Base-by-base conservation (phyloP, 768 basidiomycete genomes). In the Rhizopogon sp. region DNA sequence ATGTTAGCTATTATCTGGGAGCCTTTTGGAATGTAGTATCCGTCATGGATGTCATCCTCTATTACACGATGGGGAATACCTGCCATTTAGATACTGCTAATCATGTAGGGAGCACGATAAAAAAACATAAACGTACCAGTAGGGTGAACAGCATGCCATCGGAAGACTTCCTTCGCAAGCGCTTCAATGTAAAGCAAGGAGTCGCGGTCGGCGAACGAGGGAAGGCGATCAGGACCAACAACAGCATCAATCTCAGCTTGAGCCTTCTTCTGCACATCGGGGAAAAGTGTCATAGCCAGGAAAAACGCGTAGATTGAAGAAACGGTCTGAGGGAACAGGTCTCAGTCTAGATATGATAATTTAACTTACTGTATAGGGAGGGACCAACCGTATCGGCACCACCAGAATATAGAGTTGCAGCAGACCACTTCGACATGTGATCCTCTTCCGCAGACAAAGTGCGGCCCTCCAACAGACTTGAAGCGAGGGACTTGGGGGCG, bases 191-290 rank as follows among this genome's bases (percentile, higher is more conserved):
- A 87, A 3, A 85, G 85, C 28, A 87, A 70, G 16, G 75, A 64
- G 28, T 75, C 71, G 20, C 83, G 80, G 66, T 87, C 85, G 52
- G 73, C 67, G 66, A 82, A 81, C 11, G 75, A 79, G 56, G 85
- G 85, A 33, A 86, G 77, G 56, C 84, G 76, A 60, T 83, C 81
- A 57, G 66, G 70, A 55, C 85, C 84, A 58, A 85, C 63, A 8
- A 85, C 74, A 39, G 74, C 64, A 63, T 86, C 85, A 57, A 87
- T 78, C 67, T 86, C 85, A 53, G 71, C 72, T 58, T 84, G 84
- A 11, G 84, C 85, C 65, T 79, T 85, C 64, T 73, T 77, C 58
- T 76, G 75, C 29, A 70, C 80, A 43, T 79, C 78, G 7, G 84
- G 2, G 11, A 44, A 43, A 56, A 52, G 59, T 51, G 39, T 28